Evolutionary conservation across 495 filamentous ascomycete genomes (phyloP).

Genomic region (Penicillium argentinense): DNA sequence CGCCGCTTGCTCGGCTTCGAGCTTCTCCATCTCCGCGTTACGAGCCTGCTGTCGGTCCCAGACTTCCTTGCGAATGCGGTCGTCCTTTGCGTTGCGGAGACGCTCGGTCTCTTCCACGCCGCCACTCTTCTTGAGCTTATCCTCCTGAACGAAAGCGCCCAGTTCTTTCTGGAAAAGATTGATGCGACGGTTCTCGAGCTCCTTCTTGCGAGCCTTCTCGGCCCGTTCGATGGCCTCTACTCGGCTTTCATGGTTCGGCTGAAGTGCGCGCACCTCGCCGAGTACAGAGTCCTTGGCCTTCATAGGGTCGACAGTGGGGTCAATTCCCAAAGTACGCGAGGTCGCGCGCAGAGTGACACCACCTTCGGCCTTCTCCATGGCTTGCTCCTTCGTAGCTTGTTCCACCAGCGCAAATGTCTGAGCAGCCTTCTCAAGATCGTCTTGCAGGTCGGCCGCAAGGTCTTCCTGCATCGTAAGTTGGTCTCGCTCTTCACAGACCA

Average conservation of each 20-base stretch:
- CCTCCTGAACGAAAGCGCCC: slow-evolving; percentile 83
- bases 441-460: slow-evolving; percentile 83
- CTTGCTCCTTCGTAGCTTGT: slow-evolving; percentile 93
- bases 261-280: slow-evolving; percentile 89
- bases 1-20: slow-evolving; percentile 25
- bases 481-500: slow-evolving; percentile 93
- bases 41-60: slow-evolving; percentile 68
- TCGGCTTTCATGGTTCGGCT: slow-evolving; percentile 90
- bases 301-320: slow-evolving; percentile 65
- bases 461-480: slow-evolving; percentile 94
- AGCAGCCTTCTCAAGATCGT: slow-evolving; percentile 90
- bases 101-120: slow-evolving; percentile 93
- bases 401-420: slow-evolving; percentile 94
- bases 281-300: slow-evolving; percentile 88
- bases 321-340: slow-evolving; percentile 63
- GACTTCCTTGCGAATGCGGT: slow-evolving; percentile 79
- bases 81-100: slow-evolving; percentile 80
- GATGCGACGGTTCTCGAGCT: slow-evolving; percentile 73
- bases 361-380: slow-evolving; percentile 60
- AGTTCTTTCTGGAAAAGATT: slow-evolving; percentile 90
- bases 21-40: slow-evolving; percentile 42
- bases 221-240: slow-evolving; percentile 94
- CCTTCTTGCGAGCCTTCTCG: slow-evolving; percentile 83
- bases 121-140: slow-evolving; percentile 90
- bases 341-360: slow-evolving; percentile 47